phyloP scores from a whole-genome alignment of 345 rosid species.

The Eucalyptus sideroxylon region DNA sequence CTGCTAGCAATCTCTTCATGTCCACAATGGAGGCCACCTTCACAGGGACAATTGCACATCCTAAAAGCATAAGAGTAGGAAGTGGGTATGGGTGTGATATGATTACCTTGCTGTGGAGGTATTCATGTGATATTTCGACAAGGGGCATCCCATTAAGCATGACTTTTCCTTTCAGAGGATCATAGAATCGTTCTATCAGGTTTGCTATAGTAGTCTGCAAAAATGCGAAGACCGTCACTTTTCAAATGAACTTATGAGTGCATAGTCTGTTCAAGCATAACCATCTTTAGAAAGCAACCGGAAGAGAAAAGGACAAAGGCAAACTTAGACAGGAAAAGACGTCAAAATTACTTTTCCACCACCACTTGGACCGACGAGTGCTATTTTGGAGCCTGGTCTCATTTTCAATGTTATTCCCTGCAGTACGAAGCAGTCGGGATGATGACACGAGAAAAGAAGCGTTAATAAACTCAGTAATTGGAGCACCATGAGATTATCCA shows the following conservation, averaged over 20 bases:
- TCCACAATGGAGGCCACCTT: neutral
- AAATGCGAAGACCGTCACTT: neutral
- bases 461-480: neutral
- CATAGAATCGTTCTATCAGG: conserved; percentile 86
- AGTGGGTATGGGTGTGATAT: neutral
- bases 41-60: neutral
- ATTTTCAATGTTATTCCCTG: conserved; percentile 88
- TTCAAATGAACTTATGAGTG: neutral
- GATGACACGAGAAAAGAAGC: neutral
- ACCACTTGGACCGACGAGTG: conserved; percentile 97
- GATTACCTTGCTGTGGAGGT: conserved; percentile 68
- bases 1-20: neutral
- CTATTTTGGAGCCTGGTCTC: conserved; percentile 78
- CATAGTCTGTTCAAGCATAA: neutral
- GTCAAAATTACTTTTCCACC: conserved; percentile 72
- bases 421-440: neutral
- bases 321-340: neutral
- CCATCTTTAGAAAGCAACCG: neutral
- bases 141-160: conserved; percentile 72
- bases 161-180: conserved; percentile 74
- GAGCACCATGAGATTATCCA: neutral
- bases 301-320: neutral
- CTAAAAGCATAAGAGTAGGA: neutral
- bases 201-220: conserved; percentile 93
- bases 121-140: conserved; percentile 67